Evolutionary conservation across 345 rosid genomes (phyloP), one percentile per base, ranked within the genome.

Genomic region (Iberis pinnata): DNA sequence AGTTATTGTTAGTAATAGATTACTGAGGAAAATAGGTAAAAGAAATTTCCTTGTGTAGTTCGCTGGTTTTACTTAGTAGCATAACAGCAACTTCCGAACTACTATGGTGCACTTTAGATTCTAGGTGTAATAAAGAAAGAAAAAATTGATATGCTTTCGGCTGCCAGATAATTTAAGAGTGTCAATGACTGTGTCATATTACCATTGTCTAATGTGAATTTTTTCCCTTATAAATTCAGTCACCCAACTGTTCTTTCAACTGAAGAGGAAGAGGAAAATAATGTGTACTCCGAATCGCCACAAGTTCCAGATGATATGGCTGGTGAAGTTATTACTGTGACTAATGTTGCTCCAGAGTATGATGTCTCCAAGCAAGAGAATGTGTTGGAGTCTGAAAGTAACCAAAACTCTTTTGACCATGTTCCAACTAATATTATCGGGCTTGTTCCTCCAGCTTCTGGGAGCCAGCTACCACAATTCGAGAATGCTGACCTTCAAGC

Each of bases 401-500:
- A 82, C 39, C 96, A 77, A 44, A 69, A 56, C 71, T 64, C 88
- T 1, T 68, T 69, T 56, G 88, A 78, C 48, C 68, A 81, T 43
- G 62, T 75, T 59, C 83, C 82, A 20, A 78, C 64, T 73, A 77
- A 76, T 75, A 72, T 64, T 55, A 74, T 67, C 54, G 95, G 95
- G 50, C 37, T 72, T 60, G 70, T 68, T 70, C 82, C 88, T 60
- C 80, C 94, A 54, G 64, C 78, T 59, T 43, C 76, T 62, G 77
- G 86, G 49, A 71, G 77, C 64, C 94, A 81, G 64, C 65, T 73
- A 63, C 74, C 79, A 49, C 66, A 81, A 37, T 73, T 75, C 65
- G 95, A 84, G 66, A 89, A 68, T 62, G 63, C 88, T 5, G 94
- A 89, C 58, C 76, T 86, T 69, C 95, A 84, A 74, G 71, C 78